Evolutionary conservation across 2,329 filamentous ascomycete genomes (phyloP).

Genomic region (Colletotrichum magnum): DNA sequence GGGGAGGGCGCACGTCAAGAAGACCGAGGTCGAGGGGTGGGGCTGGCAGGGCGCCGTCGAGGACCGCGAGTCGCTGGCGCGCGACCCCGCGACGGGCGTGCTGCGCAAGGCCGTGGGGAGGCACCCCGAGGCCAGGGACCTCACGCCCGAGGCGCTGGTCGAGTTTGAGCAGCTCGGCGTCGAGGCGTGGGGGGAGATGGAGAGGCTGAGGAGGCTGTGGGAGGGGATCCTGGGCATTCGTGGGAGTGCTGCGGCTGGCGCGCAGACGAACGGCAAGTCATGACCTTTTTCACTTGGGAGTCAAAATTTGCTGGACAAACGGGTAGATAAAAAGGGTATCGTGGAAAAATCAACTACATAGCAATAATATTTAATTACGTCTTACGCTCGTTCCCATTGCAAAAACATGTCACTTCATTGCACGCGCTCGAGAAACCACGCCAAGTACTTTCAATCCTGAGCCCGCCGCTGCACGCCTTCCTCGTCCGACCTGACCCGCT

Average conservation of each 20-base stretch:
- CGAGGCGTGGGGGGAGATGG: conserved; percentile 78
- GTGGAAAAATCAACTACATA: conserved; percentile 4
- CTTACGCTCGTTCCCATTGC: neutral
- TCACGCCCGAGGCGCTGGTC: conserved; percentile 72
- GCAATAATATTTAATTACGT: conserved; percentile 2
- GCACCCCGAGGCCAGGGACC: conserved; percentile 68
- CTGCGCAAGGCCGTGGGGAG: conserved; percentile 70
- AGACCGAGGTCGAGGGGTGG: conserved; percentile 91
- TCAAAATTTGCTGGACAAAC: conserved; percentile 18
- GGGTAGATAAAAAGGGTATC: conserved; percentile 19
- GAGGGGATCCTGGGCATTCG: conserved; percentile 58
- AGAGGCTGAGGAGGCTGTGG: conserved; percentile 78
- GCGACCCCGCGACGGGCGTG: conserved; percentile 57
- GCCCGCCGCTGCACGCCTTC: neutral
- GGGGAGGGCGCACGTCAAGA: conserved; percentile 74
- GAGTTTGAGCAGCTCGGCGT: conserved; percentile 75
- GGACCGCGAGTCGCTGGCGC: conserved; percentile 63
- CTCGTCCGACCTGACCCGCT: conserved; percentile 62
- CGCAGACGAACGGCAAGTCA: neutral
- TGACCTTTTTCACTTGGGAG: too few relatives aligned
- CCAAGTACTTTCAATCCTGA: neutral
- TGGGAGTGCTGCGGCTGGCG: neutral
- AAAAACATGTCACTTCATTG: too few relatives aligned
- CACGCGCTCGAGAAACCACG: too few relatives aligned
- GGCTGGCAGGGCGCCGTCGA: conserved; percentile 76